These are phyloP conservation scores for Angophora floribunda DNA, from an alignment of 345 rosid species.

Conservation along the genomic window DNA sequence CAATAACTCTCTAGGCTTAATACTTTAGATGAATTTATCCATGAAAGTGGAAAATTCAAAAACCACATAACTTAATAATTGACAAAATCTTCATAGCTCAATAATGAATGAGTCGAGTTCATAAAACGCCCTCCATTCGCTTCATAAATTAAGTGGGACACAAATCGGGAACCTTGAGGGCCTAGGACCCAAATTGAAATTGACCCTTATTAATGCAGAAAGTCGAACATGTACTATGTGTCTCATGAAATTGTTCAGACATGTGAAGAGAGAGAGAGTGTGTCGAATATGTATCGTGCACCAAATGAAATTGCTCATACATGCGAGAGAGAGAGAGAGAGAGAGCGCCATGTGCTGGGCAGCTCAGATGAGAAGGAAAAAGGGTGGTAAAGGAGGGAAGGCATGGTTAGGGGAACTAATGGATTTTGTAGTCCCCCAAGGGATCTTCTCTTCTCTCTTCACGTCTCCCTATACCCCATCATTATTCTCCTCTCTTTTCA, in stretches of 20 bases:
- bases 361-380: slow-evolving; percentile 17
- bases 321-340: background rate
- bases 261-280: background rate
- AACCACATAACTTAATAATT: background rate
- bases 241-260: background rate
- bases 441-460: slow-evolving; percentile 48
- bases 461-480: slow-evolving; percentile 17
- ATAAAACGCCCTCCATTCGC: background rate
- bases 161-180: background rate
- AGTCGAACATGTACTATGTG: background rate
- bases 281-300: background rate
- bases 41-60: background rate
- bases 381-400: slow-evolving; percentile 10
- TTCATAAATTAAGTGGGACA: background rate
- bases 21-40: background rate
- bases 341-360: slow-evolving; percentile 48
- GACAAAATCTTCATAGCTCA: background rate
- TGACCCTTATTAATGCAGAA: background rate
- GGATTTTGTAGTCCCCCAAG: slow-evolving; percentile 85
- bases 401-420: slow-evolving; percentile 44
- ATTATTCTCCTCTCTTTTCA: slow-evolving; percentile 9
- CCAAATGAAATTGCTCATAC: background rate
- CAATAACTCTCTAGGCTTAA: background rate
- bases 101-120: background rate
- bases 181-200: background rate